phyloP scores from a whole-genome alignment of 176 grass and related monocot genomes.

The Avena insularis region DNA sequence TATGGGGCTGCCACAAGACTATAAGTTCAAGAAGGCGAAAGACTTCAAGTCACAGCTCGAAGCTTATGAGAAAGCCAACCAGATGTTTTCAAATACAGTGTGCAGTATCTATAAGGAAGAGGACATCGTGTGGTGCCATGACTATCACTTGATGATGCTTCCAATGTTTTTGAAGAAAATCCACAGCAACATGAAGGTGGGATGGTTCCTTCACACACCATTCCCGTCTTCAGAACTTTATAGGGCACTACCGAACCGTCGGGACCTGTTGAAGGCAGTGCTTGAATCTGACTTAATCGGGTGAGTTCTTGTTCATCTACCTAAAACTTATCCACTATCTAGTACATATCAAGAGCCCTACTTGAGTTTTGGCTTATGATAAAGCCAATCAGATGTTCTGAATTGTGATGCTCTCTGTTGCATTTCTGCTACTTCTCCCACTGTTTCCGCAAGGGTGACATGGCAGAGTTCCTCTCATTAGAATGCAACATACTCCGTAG shows the following conservation, averaged over 20 bases:
- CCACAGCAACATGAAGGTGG: constrained; percentile 90
- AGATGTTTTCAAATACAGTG: constrained; percentile 89
- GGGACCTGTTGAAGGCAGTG: constrained; percentile 75
- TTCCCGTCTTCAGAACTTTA: constrained; percentile 93
- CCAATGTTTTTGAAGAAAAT: constrained; percentile 85
- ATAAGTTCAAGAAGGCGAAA: constrained; percentile 62
- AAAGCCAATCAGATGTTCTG: no score
- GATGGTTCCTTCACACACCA: constrained; percentile 97
- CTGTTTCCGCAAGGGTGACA: no score
- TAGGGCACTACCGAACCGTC: constrained; percentile 75
- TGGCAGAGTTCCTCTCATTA: no score
- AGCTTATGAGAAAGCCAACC: constrained; percentile 77
- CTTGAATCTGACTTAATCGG: constrained; percentile 91
- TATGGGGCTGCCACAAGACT: constrained; percentile 78
- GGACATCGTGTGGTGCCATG: constrained; percentile 96
- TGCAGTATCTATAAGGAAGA: constrained; percentile 79
- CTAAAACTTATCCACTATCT: background rate
- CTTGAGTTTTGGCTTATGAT: no score
- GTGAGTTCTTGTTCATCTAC: constrained; percentile 54
- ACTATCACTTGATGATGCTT: constrained; percentile 95
- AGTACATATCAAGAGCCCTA: no score
- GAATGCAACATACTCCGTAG: no score
- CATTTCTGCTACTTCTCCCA: no score
- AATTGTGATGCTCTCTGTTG: no score
- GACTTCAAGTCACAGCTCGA: constrained; percentile 75